Evolutionary conservation across 106 monocot genomes (phyloP).

Genomic region (Acanthochlamys bracteata): DNA sequence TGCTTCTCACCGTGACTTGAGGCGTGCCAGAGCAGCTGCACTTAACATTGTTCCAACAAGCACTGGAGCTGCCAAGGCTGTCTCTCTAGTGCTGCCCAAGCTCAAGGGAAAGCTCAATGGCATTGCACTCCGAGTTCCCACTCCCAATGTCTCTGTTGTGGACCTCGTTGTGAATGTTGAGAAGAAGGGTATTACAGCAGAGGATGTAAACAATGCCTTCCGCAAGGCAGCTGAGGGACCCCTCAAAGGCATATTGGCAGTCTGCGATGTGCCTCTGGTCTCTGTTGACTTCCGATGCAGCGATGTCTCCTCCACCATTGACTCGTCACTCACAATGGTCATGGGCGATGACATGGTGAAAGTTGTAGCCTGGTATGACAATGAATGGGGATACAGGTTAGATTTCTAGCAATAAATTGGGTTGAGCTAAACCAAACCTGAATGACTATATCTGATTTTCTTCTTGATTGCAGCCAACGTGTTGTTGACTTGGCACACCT

Average conservation of each 20-base stretch:
- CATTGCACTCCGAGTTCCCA: constrained; percentile 93
- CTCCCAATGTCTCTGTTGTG: constrained; percentile 92
- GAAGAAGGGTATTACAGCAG: constrained; percentile 86
- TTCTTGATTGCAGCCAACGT: constrained; percentile 52
- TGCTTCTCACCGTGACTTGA: constrained; percentile 90
- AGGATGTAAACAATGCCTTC: constrained; percentile 92
- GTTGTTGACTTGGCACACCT: constrained; percentile 93
- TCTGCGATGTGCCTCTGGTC: constrained; percentile 80
- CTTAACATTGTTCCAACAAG: constrained; percentile 98
- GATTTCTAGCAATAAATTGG: background rate
- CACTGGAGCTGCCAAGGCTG: constrained; percentile 96
- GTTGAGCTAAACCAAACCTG: background rate
- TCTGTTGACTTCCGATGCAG: constrained; percentile 94
- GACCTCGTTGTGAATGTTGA: constrained; percentile 90
- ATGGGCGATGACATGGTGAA: constrained; percentile 99
- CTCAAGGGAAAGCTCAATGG: constrained; percentile 98
- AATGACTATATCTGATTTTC: background rate
- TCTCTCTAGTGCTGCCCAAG: constrained; percentile 84
- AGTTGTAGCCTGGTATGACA: constrained; percentile 99
- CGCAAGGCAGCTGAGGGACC: constrained; percentile 77
- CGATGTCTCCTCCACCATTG: constrained; percentile 92
- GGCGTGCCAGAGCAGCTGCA: constrained; percentile 86
- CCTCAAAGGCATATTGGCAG: constrained; percentile 67
- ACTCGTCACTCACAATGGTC: constrained; percentile 90
- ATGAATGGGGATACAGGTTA: constrained; percentile 99